Conservation (phyloP, 305 asterid genomes). For the Fraxinus paxiana region DNA sequence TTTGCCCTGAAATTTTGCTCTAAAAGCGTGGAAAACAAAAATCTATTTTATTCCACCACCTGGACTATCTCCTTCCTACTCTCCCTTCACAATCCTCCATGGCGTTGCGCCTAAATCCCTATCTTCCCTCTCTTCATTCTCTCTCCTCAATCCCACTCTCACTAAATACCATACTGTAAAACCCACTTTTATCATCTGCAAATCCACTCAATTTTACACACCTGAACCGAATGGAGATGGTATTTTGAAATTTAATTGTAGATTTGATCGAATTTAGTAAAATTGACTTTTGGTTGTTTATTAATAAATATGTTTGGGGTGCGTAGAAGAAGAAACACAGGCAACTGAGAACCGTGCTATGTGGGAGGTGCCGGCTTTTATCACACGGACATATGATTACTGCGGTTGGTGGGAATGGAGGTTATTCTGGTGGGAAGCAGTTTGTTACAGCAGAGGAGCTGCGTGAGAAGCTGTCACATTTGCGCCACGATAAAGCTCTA, state of each 20-base stretch:
- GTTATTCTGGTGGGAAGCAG: conserved; percentile 94
- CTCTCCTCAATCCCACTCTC: conserved; percentile 12
- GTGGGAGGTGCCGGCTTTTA: conserved; percentile 89
- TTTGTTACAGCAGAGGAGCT: conserved; percentile 95
- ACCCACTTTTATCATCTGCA: conserved; percentile 41
- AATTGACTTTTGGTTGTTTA: background rate
- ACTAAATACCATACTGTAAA: conserved; percentile 29
- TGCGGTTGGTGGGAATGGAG: conserved; percentile 99
- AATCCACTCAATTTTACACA: conserved; percentile 29
- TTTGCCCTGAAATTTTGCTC: background rate
- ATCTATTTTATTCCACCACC: background rate
- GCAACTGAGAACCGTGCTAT: conserved; percentile 69
- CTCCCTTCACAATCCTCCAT: conserved; percentile 26
- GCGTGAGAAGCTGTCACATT: conserved; percentile 77
- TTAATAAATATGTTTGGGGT: background rate
- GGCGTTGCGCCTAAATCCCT: conserved; percentile 67
- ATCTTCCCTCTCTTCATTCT: conserved; percentile 34
- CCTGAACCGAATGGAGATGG: conserved; percentile 59
- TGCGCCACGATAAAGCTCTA: conserved; percentile 76
- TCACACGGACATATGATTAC: conserved; percentile 97
- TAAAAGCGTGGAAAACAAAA: background rate
- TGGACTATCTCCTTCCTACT: background rate
- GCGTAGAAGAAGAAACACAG: conserved; percentile 87
- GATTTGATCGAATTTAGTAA: background rate
- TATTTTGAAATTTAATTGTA: background rate